Conservation (phyloP, 1,284 basidiomycete genomes). For the Athelia sp. region DNA sequence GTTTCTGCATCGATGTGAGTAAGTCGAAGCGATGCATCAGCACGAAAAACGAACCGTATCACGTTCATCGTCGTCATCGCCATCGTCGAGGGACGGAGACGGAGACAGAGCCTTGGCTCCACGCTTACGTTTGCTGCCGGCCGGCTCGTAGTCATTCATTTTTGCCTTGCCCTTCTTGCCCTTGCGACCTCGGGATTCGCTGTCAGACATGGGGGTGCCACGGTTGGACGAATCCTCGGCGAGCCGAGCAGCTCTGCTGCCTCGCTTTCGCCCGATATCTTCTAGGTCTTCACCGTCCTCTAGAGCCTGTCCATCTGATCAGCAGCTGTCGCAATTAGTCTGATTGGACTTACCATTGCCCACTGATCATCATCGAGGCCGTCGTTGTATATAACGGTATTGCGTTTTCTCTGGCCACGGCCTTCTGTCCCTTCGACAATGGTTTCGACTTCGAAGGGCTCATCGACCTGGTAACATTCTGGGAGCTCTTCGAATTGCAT, state of each 20-base stretch:
- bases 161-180: constrained; percentile 66
- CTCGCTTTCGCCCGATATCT: constrained; percentile 65
- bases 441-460: constrained; percentile 68
- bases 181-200: constrained; percentile 55
- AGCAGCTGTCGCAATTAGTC: not conserved
- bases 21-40: not conserved
- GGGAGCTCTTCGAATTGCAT: constrained; percentile 92
- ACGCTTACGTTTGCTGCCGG: constrained; percentile 65
- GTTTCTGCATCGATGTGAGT: constrained; percentile 50
- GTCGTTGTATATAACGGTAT: constrained; percentile 90
- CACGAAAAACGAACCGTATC: constrained; percentile 45
- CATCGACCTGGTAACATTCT: constrained; percentile 85
- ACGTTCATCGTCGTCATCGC: constrained; percentile 62
- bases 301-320: constrained; percentile 49
- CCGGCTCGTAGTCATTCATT: constrained; percentile 42
- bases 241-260: constrained; percentile 48
- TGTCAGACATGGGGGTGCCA: constrained; percentile 60
- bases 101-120: constrained; percentile 70
- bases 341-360: constrained; percentile 56
- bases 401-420: constrained; percentile 80
- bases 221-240: constrained; percentile 48
- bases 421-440: constrained; percentile 72
- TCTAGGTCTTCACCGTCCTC: constrained; percentile 87
- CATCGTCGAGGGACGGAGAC: constrained; percentile 69
- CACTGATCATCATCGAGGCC: constrained; percentile 94